Base-by-base conservation (phyloP, 768 basidiomycete species). In the Pisolithus microcarpus region DNA sequence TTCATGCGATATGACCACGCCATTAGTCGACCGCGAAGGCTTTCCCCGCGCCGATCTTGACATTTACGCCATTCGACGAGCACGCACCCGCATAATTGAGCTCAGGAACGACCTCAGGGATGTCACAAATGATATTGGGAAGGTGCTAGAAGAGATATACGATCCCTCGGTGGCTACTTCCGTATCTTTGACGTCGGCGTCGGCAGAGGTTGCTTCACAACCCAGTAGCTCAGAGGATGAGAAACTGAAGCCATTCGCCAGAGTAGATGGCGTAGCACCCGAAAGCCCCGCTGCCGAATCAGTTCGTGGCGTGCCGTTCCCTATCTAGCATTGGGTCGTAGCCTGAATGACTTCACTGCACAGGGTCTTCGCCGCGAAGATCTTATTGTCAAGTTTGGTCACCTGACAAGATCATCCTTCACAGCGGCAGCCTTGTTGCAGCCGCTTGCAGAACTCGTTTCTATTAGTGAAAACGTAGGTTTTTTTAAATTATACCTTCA, bases 31-130 rank as follows among this genome's bases (percentile, higher is more conserved):
- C 62, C 55, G 72, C 1, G 88, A 96, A 48, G 95, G 95, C 7
- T 97, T 91, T 66, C 94, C 94, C 1, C 78, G 91, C 13, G 81
- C 80, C 13, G 87, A 95, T 68, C 78, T 97, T 54, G 89, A 94
- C 57, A 74, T 95, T 16, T 89, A 81, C 62, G 82, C 85, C 10
- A 84, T 94, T 18, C 75, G 90, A 21, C 70, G 72, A 44, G 88
- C 91, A 11, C 77, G 91, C 48, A 77, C 84, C 28, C 75, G 86
- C 46, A 80, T 94, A n/a, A 82, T 87, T 47, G 80, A 88, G 63
- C 70, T 93, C 45, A 74, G 82, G 51, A 96, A 93, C 59, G 94
- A 98, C 62, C 72, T 85, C 52, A 74, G 71, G 16, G 73, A 64
- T 30, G 68, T 88, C 9, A 85, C 81, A 71, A 75, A 84, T 56